Evolutionary conservation across 306 rosid genomes (phyloP).

Genomic region (Pyrus pyrifolia): DNA sequence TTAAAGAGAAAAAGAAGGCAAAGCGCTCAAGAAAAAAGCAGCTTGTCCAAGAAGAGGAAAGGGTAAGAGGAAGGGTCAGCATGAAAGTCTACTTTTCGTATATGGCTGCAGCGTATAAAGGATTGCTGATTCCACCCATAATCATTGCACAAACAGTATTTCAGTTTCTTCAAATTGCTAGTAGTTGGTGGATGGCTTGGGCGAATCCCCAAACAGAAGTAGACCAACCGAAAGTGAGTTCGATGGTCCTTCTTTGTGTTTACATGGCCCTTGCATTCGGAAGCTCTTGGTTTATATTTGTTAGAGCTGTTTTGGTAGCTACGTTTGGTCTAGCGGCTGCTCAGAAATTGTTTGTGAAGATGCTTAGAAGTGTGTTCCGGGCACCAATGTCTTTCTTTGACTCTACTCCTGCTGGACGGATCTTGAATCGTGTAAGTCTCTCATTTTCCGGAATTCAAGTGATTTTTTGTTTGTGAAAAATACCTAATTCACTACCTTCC

Average conservation of each 20-base stretch:
- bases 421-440: slow-evolving; percentile 82
- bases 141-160: slow-evolving; percentile 74
- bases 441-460: not conserved
- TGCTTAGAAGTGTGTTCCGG: slow-evolving; percentile 77
- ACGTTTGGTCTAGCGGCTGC: slow-evolving; percentile 93
- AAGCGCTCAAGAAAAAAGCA: slow-evolving; percentile 82
- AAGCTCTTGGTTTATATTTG: slow-evolving; percentile 80
- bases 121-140: slow-evolving; percentile 77
- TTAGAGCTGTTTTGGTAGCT: slow-evolving; percentile 84
- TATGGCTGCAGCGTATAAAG: slow-evolving; percentile 99
- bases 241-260: slow-evolving; percentile 70
- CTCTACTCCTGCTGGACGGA: slow-evolving; percentile 92
- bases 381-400: slow-evolving; percentile 98
- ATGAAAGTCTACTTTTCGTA: slow-evolving; percentile 94
- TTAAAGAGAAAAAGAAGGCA: slow-evolving; percentile 85
- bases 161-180: slow-evolving; percentile 99
- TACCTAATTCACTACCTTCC: slow-evolving; percentile 3
- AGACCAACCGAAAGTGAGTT: slow-evolving; percentile 74
- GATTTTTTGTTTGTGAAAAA: not conserved
- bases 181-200: slow-evolving; percentile 99
- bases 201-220: slow-evolving; percentile 99
- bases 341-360: slow-evolving; percentile 69
- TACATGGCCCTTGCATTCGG: slow-evolving; percentile 97
- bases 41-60: slow-evolving; percentile 98
- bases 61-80: slow-evolving; percentile 98